Evolutionary conservation across 352 stramenopile species (phyloP).

Genomic region (Globisporangium mamillatum): DNA sequence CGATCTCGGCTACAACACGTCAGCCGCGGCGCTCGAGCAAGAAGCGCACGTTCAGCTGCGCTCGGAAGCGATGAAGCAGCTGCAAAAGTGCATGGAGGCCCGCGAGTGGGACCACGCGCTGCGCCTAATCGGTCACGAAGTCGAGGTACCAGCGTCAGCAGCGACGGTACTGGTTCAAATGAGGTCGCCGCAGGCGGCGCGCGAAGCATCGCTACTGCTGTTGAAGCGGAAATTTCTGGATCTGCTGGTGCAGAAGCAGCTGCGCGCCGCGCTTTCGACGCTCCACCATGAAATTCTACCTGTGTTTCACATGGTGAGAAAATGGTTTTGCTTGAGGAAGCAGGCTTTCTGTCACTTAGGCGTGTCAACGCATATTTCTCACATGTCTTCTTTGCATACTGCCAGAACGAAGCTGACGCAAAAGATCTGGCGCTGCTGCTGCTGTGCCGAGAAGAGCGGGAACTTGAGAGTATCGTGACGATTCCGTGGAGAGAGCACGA

Average conservation of each 20-base stretch:
- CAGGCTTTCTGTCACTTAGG: background rate
- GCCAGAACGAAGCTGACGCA: conserved; percentile 43
- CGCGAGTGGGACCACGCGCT: conserved; percentile 59
- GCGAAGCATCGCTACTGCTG: conserved; percentile 48
- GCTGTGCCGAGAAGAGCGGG: conserved; percentile 41
- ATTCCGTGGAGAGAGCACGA: conserved; percentile 48
- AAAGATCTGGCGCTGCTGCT: conserved; percentile 54
- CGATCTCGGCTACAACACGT: conserved; percentile 50
- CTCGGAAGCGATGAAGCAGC: conserved; percentile 47
- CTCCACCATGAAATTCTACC: conserved; percentile 73
- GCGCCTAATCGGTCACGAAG: conserved; percentile 24
- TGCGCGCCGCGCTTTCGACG: conserved; percentile 40
- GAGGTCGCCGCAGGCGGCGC: conserved; percentile 37
- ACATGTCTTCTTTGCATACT: background rate
- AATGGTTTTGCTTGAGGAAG: background rate
- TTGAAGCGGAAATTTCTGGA: conserved; percentile 73
- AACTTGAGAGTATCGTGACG: conserved; percentile 33
- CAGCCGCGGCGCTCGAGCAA: conserved; percentile 47
- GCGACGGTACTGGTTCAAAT: conserved; percentile 25
- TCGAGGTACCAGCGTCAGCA: background rate
- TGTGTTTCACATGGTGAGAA: conserved; percentile 29
- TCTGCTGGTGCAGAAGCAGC: conserved; percentile 34
- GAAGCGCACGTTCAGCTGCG: conserved; percentile 57
- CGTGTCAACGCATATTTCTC: background rate
- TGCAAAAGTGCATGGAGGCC: conserved; percentile 38